These are phyloP conservation scores for Spiraea crenata DNA, from an alignment of 331 rosid species.

Conservation along the genomic window DNA sequence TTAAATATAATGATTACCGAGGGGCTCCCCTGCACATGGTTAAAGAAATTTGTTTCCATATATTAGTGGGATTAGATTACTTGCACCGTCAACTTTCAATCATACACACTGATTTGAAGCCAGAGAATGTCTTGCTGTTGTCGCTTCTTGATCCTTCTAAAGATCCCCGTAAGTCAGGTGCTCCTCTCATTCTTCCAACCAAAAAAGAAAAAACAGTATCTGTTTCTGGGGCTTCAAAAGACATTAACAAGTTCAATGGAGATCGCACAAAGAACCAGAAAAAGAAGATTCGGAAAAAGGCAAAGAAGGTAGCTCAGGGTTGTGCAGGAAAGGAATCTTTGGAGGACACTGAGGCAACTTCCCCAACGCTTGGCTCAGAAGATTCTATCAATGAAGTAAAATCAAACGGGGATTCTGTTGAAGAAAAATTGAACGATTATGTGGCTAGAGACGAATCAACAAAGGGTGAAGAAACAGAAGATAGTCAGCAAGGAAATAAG, in stretches of 20 bases:
- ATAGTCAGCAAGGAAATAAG: constrained; percentile 43
- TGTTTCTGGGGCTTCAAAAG: constrained; percentile 38
- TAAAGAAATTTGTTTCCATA: constrained; percentile 68
- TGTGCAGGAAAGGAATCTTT: constrained; percentile 41
- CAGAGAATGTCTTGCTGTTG: constrained; percentile 75
- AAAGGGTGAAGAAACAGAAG: constrained; percentile 36
- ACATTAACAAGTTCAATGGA: constrained; percentile 41
- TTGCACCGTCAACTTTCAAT: constrained; percentile 72
- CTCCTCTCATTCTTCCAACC: constrained; percentile 54
- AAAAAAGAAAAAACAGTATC: constrained; percentile 35
- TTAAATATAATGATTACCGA: constrained; percentile 69
- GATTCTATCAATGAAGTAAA: constrained; percentile 40
- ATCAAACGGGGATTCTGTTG: constrained; percentile 42
- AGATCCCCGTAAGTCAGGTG: constrained; percentile 68
- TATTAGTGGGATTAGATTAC: constrained; percentile 79
- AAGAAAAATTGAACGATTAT: constrained; percentile 32
- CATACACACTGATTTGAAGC: constrained; percentile 87
- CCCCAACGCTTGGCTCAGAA: constrained; percentile 31
- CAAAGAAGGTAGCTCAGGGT: constrained; percentile 60
- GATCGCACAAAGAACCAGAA: constrained; percentile 69
- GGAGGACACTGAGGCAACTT: constrained; percentile 50
- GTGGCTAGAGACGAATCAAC: constrained; percentile 37
- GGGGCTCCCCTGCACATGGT: constrained; percentile 69
- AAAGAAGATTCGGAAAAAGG: constrained; percentile 66
- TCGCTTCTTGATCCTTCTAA: constrained; percentile 69